These are phyloP conservation scores for Sorghum bicolor DNA, from an alignment of 176 grass and related monocot genomes.

Conservation along the genomic window Sorghum_bicolor_NCBIv3 NC_012875.2:3381501-3382000, in stretches of 20 bases:
- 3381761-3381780: slow-evolving; percentile 52
- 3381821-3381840: slow-evolving; percentile 23
- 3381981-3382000: not conserved
- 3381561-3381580: not conserved
- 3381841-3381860: slow-evolving; percentile 58
- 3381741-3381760: slow-evolving; percentile 50
- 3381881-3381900: slow-evolving; percentile 48
- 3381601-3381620: not conserved
- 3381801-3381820: slow-evolving; percentile 38
- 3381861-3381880: slow-evolving; percentile 90
- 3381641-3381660: not conserved
- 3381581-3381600: not conserved
- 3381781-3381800: slow-evolving; percentile 66
- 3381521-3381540: not conserved
- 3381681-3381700: slow-evolving; percentile 7
- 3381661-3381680: not conserved
- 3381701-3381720: slow-evolving; percentile 42
- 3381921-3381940: not conserved
- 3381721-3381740: slow-evolving; percentile 69
- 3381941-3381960: not conserved
- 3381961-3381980: not conserved
- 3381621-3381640: not conserved
- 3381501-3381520: not conserved
- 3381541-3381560: not conserved
- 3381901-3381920: not conserved